Evolutionary conservation across 805 yeast species (phyloP).

Genomic region (Lachancea dasiensis): DNA sequence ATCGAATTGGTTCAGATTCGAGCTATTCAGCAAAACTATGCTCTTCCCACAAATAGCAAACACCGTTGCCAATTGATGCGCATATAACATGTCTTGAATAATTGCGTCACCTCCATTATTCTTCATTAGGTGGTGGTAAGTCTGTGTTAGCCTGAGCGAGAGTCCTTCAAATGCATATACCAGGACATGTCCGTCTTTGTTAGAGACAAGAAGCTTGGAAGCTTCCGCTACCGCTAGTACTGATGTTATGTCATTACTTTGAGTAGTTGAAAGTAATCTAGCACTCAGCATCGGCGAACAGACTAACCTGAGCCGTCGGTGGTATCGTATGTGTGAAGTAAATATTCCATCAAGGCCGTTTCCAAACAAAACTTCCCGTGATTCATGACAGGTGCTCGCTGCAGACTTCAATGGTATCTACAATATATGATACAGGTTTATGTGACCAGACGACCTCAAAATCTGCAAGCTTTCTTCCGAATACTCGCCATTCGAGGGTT

Average conservation of each 20-base stretch:
- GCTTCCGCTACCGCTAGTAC: constrained; percentile 23
- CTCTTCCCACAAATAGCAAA: constrained; percentile 25
- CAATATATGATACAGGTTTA: too few species aligned
- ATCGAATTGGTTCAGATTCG: constrained; percentile 30
- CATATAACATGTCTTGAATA: constrained; percentile 20
- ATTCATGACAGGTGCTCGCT: not conserved
- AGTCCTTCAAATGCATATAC: constrained; percentile 25
- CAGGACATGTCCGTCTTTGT: constrained; percentile 25
- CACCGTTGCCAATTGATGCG: constrained; percentile 24
- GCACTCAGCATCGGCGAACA: constrained; percentile 20
- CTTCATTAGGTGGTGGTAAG: constrained; percentile 25
- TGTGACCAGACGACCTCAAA: too few species aligned
- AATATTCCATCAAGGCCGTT: not conserved
- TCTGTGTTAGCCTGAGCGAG: constrained; percentile 22
- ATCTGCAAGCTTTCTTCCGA: too few species aligned
- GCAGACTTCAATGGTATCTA: too few species aligned
- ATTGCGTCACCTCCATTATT: constrained; percentile 16
- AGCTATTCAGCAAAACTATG: constrained; percentile 24
- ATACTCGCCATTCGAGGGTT: too few species aligned
- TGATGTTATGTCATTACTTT: constrained; percentile 21
- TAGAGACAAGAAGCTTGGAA: constrained; percentile 24
- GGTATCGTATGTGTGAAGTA: too few species aligned
- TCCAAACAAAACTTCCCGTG: not conserved
- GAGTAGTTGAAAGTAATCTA: constrained; percentile 16
- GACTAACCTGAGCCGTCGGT: not conserved